Evolutionary conservation across 2,329 filamentous ascomycete genomes (phyloP), one percentile per base, ranked within the genome.

Genomic region (Laburnicola sp.): DNA sequence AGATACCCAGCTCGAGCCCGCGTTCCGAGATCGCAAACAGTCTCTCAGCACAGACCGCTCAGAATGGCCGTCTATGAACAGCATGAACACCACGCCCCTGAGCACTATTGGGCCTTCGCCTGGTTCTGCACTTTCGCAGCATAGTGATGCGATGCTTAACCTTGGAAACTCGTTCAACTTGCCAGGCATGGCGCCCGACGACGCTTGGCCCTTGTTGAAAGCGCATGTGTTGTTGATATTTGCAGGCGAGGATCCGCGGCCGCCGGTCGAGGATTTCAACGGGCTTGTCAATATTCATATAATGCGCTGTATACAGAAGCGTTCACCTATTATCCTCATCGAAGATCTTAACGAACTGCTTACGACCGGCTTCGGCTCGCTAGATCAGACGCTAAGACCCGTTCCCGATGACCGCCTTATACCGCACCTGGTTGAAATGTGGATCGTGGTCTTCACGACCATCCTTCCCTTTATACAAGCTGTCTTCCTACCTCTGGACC

Each of bases 381-480:
- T 99, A 2, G 93, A 96, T 60, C 88, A 92, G 58, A 92, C 89
- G 0, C 77, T 97, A 16, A 83, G 86, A 43, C 84, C 84, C 39
- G 86, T 91, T 0, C 82, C 90, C 0, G 93, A 97, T 65, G 92
- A 96, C 54, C 84, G 87, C 30, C 82, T 97, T n/a, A 91, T 97
- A 22, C 89, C 91, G 0, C 86, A 91, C 49, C 79, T 99, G 0
- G 93, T 97, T 2, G 91, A 96, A 68, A 86, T 97, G 67, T 99
- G 94, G 94, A 84, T 95, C 52, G 86, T 94, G 40, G 92, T 94
- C 0, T 97, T 97, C 65, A 93, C 91, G 2, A 88, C 84, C 5
- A 89, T 97, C 32, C 75, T 97, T 4, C 94, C 94, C 0, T 97
- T 96, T 67, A 86, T 99, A 63, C 93, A 97, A 75, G 91, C 93